Base-by-base conservation (phyloP, 495 filamentous ascomycete species). In the Aspergillus ellipticus region DNA sequence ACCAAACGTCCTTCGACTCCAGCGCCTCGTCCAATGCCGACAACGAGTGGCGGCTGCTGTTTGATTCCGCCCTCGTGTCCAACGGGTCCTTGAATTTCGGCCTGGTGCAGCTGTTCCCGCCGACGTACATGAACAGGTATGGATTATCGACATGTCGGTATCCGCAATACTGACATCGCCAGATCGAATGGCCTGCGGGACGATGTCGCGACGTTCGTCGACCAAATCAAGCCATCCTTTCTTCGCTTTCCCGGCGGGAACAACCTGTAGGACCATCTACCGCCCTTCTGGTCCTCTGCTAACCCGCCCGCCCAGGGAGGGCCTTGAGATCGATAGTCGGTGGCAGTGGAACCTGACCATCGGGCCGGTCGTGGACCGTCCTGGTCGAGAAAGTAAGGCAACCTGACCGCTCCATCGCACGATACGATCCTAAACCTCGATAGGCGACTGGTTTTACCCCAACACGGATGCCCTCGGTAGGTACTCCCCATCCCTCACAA, bases 311-410 rank as follows among this genome's bases (percentile, higher is more conserved):
- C 0, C 6, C 49, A 66, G 63, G 20, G 70, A 73, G 49, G 70
- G 70, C 0, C 45, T 73, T 4, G 6, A 68, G 21, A 54, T 73
- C 45, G 62, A 68, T 11, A 64, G 70, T 42, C 74, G 77, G 57
- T 89, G 86, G 84, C 79, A 82, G 42, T 89, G 86, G 87, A 85
- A 86, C 60, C 72, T 81, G 52, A 87, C 84, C 2, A 79, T 89
- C 46, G 86, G 86, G 0, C 79, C 82, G 0, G 70, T 88, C 2
- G 82, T 79, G 26, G 68, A 87, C 43, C 76, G 86, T 8, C 82
- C 85, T 0, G 85, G 85, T 29, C 74, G 82, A 54, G 67, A 79
- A 3, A 54, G 63, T 62, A 33, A 50, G 57, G 53, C 3, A n/a
- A n/a, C 24, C 19, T 6, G 21, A 15, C 20, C n/a, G n/a, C 9